Base-by-base conservation (phyloP, 495 filamentous ascomycete genomes). In the Cudoniella acicularis region DNA sequence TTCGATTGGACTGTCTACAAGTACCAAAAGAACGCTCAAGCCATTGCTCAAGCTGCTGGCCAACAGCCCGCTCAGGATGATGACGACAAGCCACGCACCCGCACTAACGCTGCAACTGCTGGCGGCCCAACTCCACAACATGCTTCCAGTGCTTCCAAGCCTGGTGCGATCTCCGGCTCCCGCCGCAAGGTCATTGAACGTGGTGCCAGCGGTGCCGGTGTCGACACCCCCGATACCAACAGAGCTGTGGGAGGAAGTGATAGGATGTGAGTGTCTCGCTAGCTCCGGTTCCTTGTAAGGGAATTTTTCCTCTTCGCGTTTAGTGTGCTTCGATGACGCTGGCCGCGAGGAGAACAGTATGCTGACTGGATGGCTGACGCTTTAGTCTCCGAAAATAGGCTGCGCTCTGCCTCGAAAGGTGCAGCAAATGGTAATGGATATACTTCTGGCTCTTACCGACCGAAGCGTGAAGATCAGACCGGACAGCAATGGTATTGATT, bases 1-100 rank as follows among this genome's bases (percentile, higher is more conserved):
- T 99, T 99, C 71, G 95, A 99, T 76, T 99, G 95, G 95, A 99
- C 95, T 58, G 95, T 99, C 69, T 98, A 99, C 83, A 99, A 98
- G 83, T 99, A 99, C 80, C 95, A 98, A 82, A 98, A 98, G 87
- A 98, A 98, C 67, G 91, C 91, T 36, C 88, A 91, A 70, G 90
- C 91, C 69, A 91, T 93, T 68, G 87, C 88, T 50, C 87, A 92
- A 65, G 85, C 86, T 52, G 84, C 79, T 60, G 86, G 78, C 48
- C 78, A 79, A 60, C 82, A 88, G 69, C 83, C 87, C 71, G 75
- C 75, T 25, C 88, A 90, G 69, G 86, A 91, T 48, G 82, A 88
- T 3, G 87, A 91, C 24, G 85, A 91, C 58, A 89, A 90, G 75
- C 75, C 74, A 52, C 80, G 87, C 68, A 73, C 75, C 56, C 82